Base-by-base conservation (phyloP, 2,329 filamentous ascomycete species). In the Curvularia lunata region DNA sequence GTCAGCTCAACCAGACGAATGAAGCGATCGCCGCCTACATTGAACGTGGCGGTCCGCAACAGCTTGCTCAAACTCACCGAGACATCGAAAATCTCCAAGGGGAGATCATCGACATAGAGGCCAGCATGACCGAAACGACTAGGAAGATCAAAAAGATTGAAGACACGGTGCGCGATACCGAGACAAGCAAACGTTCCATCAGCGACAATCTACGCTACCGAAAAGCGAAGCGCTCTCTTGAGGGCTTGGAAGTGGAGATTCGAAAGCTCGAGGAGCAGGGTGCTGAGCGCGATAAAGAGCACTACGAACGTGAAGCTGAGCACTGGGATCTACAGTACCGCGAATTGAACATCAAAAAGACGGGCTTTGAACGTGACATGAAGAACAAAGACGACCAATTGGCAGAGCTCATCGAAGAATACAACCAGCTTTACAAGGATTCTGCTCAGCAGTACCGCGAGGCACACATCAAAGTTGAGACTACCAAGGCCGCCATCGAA, bases 401-500 rank as follows among this genome's bases (percentile, higher is more conserved):
- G 7, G 81, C 81, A 50, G 84, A 89, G 54, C 81, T 93, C n/a
- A 77, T 92, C 25, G 80, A 85, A 10, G 91, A 97, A 67, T 99
- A 89, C 85, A 85, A 96, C 48, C 87, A 88, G 9, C 90, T 97
- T 65, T 97, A 97, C 81, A 88, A 92, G 72, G 86, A 94, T 72
- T 92, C 94, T 12, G 88, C 88, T 42, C 77, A 82, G 40, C 89
- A 91, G 66, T 98, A 93, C 79, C 91, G 92, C 67, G 89, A 96
- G 79, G 86, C 90, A 6, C 91, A 96, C 75, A 92, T 98, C 80
- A 90, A 90, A 66, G 91, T 97, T 1, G 91, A 88, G 79, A 96
- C 93, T 0, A 97, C 92, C 48, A 96, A 93, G 76, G 94, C 93
- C 3, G 94, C 92, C 2, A 91, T 97, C 53, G 92, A 96, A 56